Evolutionary conservation across 768 basidiomycete genomes (phyloP), one percentile per base, ranked within the genome.

Genomic region (Naganishia randhawae): DNA sequence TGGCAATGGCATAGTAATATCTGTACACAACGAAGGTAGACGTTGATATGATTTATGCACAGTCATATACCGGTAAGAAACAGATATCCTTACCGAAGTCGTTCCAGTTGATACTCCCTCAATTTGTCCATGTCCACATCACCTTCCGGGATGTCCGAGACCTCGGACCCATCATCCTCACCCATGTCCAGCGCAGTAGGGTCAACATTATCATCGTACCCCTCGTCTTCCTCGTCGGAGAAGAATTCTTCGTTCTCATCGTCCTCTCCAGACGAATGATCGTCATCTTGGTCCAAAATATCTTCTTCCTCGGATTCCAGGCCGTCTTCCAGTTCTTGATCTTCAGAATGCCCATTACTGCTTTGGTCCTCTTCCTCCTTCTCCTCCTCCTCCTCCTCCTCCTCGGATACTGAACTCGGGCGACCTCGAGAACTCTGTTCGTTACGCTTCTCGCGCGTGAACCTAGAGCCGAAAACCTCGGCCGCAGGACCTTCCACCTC

Each of bases 1-100:
- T 89, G 1, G 92, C 87, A 64, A 99, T 85, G 16, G 95, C 95
- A 80, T 97, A 99, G 76, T 91, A 95, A 78, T 97, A 99, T 67
- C 93, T 96, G 76, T 16, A 50, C 48, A 71, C 61, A 68, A 17
- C 50, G 41, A 53, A 50, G 3, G n/a, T 3, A 17, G 45, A 54
- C 54, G 22, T 22, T 17, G 7, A 33, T 67, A 45, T 50, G 39
- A 53, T 7, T 66, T 3, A 11, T 27, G 32, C n/a, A 17, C 31
- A 29, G 16, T 25, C 9, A 50, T 2, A 7, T 35, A 7, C 19
- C 32, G 50, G 31, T 52, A 57, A 16, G 16, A 29, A 11, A 27
- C 29, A 45, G 14, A 22, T 16, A 4, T 14, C 37, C 86, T 68
- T 76, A 94, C 92, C 93, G 84, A 73, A 98, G 81, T 48, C 95